Base-by-base conservation (phyloP, 2,329 filamentous ascomycete species). In the Zymoseptoria tritici region DNA sequence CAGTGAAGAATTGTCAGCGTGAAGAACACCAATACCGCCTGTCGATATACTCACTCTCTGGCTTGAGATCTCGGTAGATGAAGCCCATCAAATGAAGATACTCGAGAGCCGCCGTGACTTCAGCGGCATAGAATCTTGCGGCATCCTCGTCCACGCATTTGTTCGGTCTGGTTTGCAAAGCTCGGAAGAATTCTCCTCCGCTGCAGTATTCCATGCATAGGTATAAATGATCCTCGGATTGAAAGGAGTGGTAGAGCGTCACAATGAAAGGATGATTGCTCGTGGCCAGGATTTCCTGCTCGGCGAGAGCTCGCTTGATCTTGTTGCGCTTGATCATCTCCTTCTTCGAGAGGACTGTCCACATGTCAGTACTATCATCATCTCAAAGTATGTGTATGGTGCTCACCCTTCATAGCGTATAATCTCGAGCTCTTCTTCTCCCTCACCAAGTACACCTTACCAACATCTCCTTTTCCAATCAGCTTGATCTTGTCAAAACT, bases 311-410 rank as follows among this genome's bases (percentile, higher is more conserved):
- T 72, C 94, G 86, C 83, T 99, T 99, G 79, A 99, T 99, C 83
- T 99, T 99, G 81, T 99, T 99, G 60, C 94, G 89, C 80, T 99
- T 99, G 77, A 99, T 99, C 94, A 99, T 99, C 77, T 99, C 94
- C 81, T 97, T 97, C 78, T 99, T 99, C 82, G 92, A 97, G 76
- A 99, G 75, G 5, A 99, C 94, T 97, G 72, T 53, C 57, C 56
- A 31, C 55, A 66, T 54, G 36, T 54, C n/a, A 53, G 29, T 57
- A 61, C 22, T 57, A 24, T 21, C 22, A 24, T 2, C 13, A 16
- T 9, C 51, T 16, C 31, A n/a, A n/a, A 46, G 9, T 9, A 42
- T 50, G 3, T n/a, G 57, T 11, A 26, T 9, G 9, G 29, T 20
- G 74, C 81, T 67, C 75, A 97, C 93, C 93, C 79, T 99, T 99